phyloP scores from a whole-genome alignment of 2,329 filamentous ascomycete species.

The Penicillium decumbens region DNA sequence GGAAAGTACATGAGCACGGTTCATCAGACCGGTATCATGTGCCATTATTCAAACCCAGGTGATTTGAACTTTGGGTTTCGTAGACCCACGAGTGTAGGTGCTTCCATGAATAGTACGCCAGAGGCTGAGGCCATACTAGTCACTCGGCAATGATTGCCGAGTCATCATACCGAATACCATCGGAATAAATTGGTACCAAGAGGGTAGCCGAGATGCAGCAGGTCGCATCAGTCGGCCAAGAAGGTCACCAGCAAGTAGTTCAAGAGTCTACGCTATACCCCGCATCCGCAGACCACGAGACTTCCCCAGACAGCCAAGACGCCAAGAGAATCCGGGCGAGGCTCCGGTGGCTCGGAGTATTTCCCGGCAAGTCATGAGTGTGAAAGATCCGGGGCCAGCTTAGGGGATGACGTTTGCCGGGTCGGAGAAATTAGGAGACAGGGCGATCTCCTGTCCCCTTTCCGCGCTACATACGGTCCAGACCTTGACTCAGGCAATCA shows the following conservation, averaged over 20 bases:
- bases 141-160: neutral
- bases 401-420: constrained; percentile 13
- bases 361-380: neutral
- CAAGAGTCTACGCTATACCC: constrained; percentile 15
- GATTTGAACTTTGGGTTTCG: neutral
- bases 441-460: constrained; percentile 6
- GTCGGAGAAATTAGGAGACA: constrained; percentile 23
- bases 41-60: too few species aligned
- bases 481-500: constrained; percentile 4
- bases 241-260: neutral
- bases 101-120: neutral
- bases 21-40: too few species aligned
- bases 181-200: neutral
- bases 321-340: constrained; percentile 9
- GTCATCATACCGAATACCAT: neutral
- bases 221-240: neutral
- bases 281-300: constrained; percentile 22
- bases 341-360: constrained; percentile 5
- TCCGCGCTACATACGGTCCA: constrained; percentile 15
- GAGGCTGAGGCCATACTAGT: neutral
- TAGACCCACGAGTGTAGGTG: neutral
- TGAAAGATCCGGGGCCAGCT: neutral
- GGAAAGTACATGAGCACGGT: too few species aligned
- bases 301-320: constrained; percentile 25
- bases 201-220: neutral